Conservation (phyloP, 371 early-diverging fungal species). For the Fennellomyces sp. region DNA sequence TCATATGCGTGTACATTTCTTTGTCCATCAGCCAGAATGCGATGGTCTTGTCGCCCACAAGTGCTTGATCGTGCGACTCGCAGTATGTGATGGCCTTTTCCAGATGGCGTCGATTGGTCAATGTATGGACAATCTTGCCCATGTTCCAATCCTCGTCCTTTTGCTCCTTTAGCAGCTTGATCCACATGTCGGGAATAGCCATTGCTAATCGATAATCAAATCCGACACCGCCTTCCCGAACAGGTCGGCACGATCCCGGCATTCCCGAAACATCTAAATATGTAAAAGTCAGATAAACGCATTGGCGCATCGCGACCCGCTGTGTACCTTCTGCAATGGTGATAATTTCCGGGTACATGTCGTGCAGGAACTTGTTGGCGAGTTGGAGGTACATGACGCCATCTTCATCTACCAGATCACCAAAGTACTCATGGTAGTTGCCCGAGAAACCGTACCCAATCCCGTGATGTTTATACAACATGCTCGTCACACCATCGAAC, state of each 20-base stretch:
- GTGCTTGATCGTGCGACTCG: conserved; percentile 96
- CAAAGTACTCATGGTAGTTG: conserved; percentile 93
- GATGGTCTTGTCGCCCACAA: conserved; percentile 96
- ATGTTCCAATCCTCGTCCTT: conserved; percentile 96
- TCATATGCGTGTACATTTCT: conserved; percentile 97
- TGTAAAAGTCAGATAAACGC: background rate
- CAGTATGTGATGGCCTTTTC: conserved; percentile 93
- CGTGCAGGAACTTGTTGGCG: conserved; percentile 88
- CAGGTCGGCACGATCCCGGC: conserved; percentile 94
- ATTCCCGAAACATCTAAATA: conserved; percentile 92
- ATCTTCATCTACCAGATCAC: conserved; percentile 80
- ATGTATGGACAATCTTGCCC: conserved; percentile 80
- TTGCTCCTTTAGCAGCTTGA: conserved; percentile 90
- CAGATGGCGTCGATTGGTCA: conserved; percentile 87
- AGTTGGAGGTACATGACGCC: conserved; percentile 88
- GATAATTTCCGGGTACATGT: conserved; percentile 74
- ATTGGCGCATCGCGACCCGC: background rate
- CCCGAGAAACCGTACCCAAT: conserved; percentile 94
- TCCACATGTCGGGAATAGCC: conserved; percentile 99
- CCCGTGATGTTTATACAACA: conserved; percentile 96
- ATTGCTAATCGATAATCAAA: conserved; percentile 97
- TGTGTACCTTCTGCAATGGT: conserved; percentile 87
- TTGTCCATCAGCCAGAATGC: conserved; percentile 99
- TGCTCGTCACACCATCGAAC: conserved; percentile 96
- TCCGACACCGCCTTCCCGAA: conserved; percentile 92